phyloP scores from a whole-genome alignment of 495 filamentous ascomycete species.

The Daldinia concentrica region DNA sequence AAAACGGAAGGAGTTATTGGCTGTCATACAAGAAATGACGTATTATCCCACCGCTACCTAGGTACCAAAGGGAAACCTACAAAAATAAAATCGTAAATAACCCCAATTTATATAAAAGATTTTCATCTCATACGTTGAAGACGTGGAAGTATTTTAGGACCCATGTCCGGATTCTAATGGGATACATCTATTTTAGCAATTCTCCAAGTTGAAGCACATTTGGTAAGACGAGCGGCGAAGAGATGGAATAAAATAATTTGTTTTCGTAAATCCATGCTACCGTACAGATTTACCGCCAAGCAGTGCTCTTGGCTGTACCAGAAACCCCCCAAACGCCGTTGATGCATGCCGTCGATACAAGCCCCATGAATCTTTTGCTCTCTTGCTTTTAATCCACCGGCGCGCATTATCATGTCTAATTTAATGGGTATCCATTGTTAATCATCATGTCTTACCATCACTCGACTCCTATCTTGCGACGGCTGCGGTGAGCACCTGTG shows the following conservation, averaged over 20 bases:
- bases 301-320: conserved; percentile 38
- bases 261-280: conserved; percentile 42
- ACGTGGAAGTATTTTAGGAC: too few relatives aligned
- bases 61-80: too few relatives aligned
- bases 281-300: conserved; percentile 42
- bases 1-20: background rate
- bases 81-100: too few relatives aligned
- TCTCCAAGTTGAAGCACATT: background rate
- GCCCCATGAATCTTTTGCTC: conserved; percentile 9
- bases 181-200: background rate
- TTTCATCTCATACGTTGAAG: too few relatives aligned
- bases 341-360: conserved; percentile 44
- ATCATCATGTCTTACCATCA: background rate
- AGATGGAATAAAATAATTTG: conserved; percentile 5
- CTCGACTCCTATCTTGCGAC: conserved; percentile 44
- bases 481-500: conserved; percentile 73
- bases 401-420: conserved; percentile 27
- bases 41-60: background rate
- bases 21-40: background rate
- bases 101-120: too few relatives aligned
- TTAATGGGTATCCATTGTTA: conserved; percentile 41
- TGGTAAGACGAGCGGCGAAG: background rate
- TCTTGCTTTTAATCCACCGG: conserved; percentile 16
- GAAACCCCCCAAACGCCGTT: conserved; percentile 44
- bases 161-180: too few relatives aligned